Base-by-base conservation (phyloP, 495 filamentous ascomycete genomes). In the Neurospora africana region DNA sequence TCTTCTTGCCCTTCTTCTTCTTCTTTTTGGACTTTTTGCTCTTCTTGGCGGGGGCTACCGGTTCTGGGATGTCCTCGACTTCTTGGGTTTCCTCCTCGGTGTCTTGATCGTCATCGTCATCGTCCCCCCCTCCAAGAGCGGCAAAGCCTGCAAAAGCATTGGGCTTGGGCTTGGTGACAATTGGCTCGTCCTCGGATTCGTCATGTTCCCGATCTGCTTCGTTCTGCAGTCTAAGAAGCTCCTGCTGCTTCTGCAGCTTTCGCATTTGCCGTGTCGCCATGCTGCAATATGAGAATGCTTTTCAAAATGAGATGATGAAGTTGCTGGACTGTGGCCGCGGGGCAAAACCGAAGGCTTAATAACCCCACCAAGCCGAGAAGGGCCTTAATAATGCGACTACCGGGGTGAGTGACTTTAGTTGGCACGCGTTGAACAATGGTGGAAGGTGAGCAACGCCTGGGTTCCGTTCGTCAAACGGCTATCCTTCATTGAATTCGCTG, bases 251-350 rank as follows among this genome's bases (percentile, higher is more conserved):
- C 74, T 93, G 91, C 53, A 94, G 83, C 80, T 92, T 93, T 67
- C 92, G 87, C 69, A 95, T 79, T 39, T 93, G 92, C 73, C 93
- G 88, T 37, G 89, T 92, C 43, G 93, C 94, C 93, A 97, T 97
- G 68, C 65, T 71, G 39, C 0, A 27, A 61, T 27, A 69, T 73
- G 17, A 74, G 76, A 65, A 74, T 38, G 35, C 73, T 69, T 36
- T 74, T 61, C 13, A 30, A 8, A 30, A 30, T 61, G 23, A 17
- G 23, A 61, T 61, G 53, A 30, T 17, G 2, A 53, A 13, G 44
- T 17, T 30, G 53, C 23, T 61, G 27, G 15, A 65, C 2, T 65
- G 15, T 19, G 27, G 27, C 53, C 27, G 53, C 27, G 53, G 53
- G 53, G 53, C 53, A 65, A 65, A 30, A 19, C 13, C 2, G 7